phyloP scores from a whole-genome alignment of 495 filamentous ascomycete genomes.

The Glutinoglossum americanum region DNA sequence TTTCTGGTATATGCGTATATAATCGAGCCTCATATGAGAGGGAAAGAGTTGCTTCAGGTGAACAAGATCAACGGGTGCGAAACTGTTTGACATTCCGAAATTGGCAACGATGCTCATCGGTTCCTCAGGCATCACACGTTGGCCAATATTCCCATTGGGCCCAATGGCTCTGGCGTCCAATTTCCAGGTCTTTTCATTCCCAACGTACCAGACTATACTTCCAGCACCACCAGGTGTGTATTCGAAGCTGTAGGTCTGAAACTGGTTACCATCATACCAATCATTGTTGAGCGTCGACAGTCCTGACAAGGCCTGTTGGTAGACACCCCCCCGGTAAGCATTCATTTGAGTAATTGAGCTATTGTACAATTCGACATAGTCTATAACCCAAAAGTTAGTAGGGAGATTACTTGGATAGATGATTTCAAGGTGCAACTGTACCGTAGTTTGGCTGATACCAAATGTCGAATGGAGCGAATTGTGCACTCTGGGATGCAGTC shows the following conservation, averaged over 20 bases:
- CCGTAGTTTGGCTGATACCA: slow-evolving; percentile 55
- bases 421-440: slow-evolving; percentile 13
- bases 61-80: slow-evolving; percentile 35
- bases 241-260: slow-evolving; percentile 53
- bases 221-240: slow-evolving; percentile 43
- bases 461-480: slow-evolving; percentile 55
- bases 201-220: slow-evolving; percentile 46
- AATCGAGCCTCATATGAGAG: slow-evolving; percentile 51
- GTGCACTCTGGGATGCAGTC: slow-evolving; percentile 46
- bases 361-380: slow-evolving; percentile 44
- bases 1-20: slow-evolving; percentile 56
- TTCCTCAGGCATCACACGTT: slow-evolving; percentile 44
- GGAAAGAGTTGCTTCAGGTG: slow-evolving; percentile 35
- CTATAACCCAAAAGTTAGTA: slow-evolving; percentile 8
- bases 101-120: slow-evolving; percentile 51
- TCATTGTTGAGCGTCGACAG: slow-evolving; percentile 48
- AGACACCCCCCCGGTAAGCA: slow-evolving; percentile 41
- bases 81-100: slow-evolving; percentile 50
- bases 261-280: slow-evolving; percentile 55
- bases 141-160: slow-evolving; percentile 55
- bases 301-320: slow-evolving; percentile 55
- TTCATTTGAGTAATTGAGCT: slow-evolving; percentile 37
- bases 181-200: slow-evolving; percentile 41
- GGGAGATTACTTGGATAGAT: background rate
- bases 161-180: slow-evolving; percentile 41